These are phyloP conservation scores for Nigrospora sphaerica DNA, from an alignment of 2,329 filamentous ascomycete genomes.

Conservation along the genomic window DNA sequence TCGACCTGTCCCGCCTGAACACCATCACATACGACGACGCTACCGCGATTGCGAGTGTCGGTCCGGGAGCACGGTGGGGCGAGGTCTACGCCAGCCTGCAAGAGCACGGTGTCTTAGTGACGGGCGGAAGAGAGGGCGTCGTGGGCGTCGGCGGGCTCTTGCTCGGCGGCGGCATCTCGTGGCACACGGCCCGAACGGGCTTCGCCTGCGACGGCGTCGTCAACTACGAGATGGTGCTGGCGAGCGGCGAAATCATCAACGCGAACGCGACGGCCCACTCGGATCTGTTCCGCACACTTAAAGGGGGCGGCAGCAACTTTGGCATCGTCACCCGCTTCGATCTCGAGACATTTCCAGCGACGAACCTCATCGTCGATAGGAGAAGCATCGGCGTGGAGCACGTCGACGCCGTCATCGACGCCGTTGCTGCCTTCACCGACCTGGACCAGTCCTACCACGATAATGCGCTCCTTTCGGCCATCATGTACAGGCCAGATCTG, in stretches of 20 bases:
- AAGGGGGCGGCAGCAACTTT: background rate
- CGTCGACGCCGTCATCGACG: conserved; percentile 29
- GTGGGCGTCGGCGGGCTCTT: background rate
- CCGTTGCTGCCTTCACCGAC: conserved; percentile 12
- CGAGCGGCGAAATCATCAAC: background rate
- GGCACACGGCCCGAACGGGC: background rate
- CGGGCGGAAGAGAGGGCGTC: background rate
- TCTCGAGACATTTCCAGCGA: background rate
- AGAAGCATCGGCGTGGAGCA: conserved; percentile 33
- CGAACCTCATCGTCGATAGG: conserved; percentile 30
- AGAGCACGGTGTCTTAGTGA: conserved; percentile 19
- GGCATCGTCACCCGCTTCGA: background rate
- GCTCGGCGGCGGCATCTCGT: background rate
- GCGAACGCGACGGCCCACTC: background rate
- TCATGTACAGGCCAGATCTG: background rate
- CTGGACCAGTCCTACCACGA: conserved; percentile 1
- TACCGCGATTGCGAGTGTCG: conserved; percentile 23
- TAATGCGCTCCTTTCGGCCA: background rate
- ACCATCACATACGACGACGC: conserved; percentile 20
- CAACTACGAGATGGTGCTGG: background rate
- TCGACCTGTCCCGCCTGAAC: conserved; percentile 33
- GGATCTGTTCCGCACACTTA: background rate
- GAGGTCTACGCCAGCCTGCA: conserved; percentile 17
- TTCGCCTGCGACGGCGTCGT: background rate
- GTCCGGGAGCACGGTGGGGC: conserved; percentile 20